Base-by-base conservation (phyloP, 805 yeast species). In the Sugiyamaella valdiviana region DNA sequence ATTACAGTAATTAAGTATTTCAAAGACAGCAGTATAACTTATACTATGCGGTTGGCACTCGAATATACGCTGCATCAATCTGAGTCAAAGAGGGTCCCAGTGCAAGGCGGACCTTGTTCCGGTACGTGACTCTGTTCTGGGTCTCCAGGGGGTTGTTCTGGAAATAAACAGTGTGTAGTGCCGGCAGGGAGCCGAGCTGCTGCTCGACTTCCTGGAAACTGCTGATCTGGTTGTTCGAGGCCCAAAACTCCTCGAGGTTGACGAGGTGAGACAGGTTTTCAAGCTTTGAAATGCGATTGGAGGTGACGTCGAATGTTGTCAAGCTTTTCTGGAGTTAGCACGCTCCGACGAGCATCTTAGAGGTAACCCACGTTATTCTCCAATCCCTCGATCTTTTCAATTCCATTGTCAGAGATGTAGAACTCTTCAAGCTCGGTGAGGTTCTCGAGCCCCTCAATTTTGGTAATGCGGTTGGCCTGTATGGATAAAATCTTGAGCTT, bases 241-340 rank as follows among this genome's bases (percentile, higher is more conserved):
- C 88, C 99, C 99, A 93, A 46, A 93, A 71, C 65, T 93, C 99
- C 6, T 96, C 89, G 50, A 93, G 72, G n/a, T 82, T 60, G 0
- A 56, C 64, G 50, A 93, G 73, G 57, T 85, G 93, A 1, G 71
- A 66, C 46, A 93, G 56, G 54, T 83, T 81, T 50, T 79, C 82
- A 38, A 93, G 66, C 44, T 76, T 74, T 2, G 73, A 57, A 36
- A 93, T 73, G 50, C 71, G 71, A 64, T 93, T 93, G 1, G 85
- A 78, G 0, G 97, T 83, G 17, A 93, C 75, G 63, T 93, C 99
- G 51, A 93, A 64, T 0, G 85, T 84, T 7, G 74, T 77, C 46
- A 93, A 72, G 44, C 85, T 83, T 15, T 56, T 42, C 45, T 26
- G 21, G 12, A 37, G 46, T 46, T 46, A 46, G 50, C n/a, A 21